A percentile compares a stretch with the other conserved stretches of the same genome.
Evolutionary conservation across 75 land plant species (phyloP).

Genomic region (Cryptomeria japonica): DNA sequence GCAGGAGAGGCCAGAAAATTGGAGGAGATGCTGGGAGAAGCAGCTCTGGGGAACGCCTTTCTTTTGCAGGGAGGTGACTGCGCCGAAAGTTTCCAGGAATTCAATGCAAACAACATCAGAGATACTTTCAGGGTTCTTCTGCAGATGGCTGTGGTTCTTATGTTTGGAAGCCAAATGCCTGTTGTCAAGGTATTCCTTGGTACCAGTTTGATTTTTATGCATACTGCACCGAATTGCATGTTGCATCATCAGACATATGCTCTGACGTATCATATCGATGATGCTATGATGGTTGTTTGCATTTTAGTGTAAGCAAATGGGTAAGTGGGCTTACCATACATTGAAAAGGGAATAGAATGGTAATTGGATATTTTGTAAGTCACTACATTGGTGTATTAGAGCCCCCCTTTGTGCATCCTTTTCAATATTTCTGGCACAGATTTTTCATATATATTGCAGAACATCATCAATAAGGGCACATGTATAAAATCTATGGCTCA

Average conservation of each 20-base stretch:
- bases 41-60: slow-evolving; percentile 70
- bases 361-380: too few relatives aligned
- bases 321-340: background rate
- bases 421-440: too few relatives aligned
- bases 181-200: slow-evolving; percentile 54
- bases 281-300: background rate
- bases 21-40: slow-evolving; percentile 65
- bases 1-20: slow-evolving; percentile 74
- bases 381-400: too few relatives aligned
- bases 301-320: background rate
- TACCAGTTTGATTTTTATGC: background rate
- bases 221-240: background rate
- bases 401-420: too few relatives aligned
- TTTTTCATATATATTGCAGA: background rate
- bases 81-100: slow-evolving; percentile 78
- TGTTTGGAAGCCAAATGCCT: slow-evolving; percentile 80
- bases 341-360: background rate
- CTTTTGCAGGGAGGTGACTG: slow-evolving; percentile 81
- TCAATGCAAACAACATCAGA: slow-evolving; percentile 62
- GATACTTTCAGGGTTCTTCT: slow-evolving; percentile 66
- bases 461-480: background rate
- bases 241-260: background rate
- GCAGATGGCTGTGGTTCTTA: slow-evolving; percentile 67
- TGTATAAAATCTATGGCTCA: background rate
- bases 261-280: background rate